Percentiles rank a stretch among this genome's conserved stretches.
Conservation (phyloP, 257 asterid species). For the Solanum rostratum region DNA sequence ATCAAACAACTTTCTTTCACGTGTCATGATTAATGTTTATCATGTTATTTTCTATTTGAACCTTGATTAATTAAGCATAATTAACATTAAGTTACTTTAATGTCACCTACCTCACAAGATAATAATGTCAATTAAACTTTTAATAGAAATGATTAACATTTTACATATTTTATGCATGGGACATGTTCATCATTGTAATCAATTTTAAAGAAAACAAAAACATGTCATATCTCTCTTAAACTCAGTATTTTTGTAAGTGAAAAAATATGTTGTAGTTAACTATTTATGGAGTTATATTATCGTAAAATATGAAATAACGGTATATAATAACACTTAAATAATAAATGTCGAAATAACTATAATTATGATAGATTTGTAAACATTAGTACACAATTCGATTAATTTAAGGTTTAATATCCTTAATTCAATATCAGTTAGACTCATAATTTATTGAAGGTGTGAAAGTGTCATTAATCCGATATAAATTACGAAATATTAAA, state of each 20-base stretch:
- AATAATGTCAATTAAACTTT: too few relatives aligned
- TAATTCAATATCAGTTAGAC: neutral
- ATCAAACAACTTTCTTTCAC: too few relatives aligned
- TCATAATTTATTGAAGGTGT: too few relatives aligned
- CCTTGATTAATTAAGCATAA: neutral
- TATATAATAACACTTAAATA: too few relatives aligned
- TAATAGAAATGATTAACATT: neutral
- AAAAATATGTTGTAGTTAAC: too few relatives aligned
- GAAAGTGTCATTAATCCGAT: neutral
- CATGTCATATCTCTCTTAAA: neutral
- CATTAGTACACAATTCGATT: neutral
- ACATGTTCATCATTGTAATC: neutral
- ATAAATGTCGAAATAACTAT: too few relatives aligned
- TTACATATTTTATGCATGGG: neutral
- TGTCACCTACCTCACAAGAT: neutral
- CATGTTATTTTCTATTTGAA: neutral
- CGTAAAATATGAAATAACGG: too few relatives aligned
- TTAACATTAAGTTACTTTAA: neutral
- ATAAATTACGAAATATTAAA: neutral
- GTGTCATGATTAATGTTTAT: too few relatives aligned
- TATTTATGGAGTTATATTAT: too few relatives aligned
- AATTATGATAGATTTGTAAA: neutral
- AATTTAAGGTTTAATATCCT: neutral
- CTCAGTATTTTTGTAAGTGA: too few relatives aligned
- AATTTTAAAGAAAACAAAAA: neutral